phyloP scores from a whole-genome alignment of 768 basidiomycete species.

The Trichaptum fuscoviolaceum region DNA sequence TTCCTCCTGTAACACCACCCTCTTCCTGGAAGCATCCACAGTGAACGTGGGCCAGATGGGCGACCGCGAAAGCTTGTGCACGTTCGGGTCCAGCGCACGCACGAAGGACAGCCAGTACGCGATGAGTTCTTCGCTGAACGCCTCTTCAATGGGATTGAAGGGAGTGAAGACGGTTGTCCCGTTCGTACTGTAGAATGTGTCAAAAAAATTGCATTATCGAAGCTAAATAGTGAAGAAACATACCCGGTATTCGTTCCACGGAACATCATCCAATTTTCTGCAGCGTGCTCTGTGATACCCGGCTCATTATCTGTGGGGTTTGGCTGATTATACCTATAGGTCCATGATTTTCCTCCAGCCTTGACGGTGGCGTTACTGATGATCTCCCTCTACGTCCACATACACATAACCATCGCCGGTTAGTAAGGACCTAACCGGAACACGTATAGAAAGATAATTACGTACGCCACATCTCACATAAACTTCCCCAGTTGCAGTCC shows the following conservation, averaged over 20 bases:
- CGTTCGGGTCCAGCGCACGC: conserved; percentile 50
- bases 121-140: conserved; percentile 55
- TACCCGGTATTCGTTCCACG: conserved; percentile 56
- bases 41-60: conserved; percentile 44
- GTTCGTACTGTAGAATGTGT: conserved; percentile 33
- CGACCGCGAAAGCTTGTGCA: conserved; percentile 45
- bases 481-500: conserved; percentile 45
- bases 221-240: neutral
- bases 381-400: conserved; percentile 33
- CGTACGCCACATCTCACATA: conserved; percentile 50
- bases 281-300: conserved; percentile 39
- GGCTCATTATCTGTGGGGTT: conserved; percentile 34
- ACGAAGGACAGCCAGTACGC: conserved; percentile 68
- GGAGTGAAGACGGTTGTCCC: conserved; percentile 46
- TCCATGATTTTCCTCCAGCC: conserved; percentile 34
- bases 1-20: conserved; percentile 44
- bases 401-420: neutral
- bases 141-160: conserved; percentile 40
- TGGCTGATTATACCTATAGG: conserved; percentile 55
- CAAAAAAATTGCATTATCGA: neutral
- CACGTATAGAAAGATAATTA: conserved; percentile 24
- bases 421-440: neutral
- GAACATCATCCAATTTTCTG: conserved; percentile 71
- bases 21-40: conserved; percentile 6
- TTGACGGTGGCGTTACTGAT: conserved; percentile 38